Conservation (phyloP, 176 grass and related monocot species). For the Triticum timopheevii region DNA sequence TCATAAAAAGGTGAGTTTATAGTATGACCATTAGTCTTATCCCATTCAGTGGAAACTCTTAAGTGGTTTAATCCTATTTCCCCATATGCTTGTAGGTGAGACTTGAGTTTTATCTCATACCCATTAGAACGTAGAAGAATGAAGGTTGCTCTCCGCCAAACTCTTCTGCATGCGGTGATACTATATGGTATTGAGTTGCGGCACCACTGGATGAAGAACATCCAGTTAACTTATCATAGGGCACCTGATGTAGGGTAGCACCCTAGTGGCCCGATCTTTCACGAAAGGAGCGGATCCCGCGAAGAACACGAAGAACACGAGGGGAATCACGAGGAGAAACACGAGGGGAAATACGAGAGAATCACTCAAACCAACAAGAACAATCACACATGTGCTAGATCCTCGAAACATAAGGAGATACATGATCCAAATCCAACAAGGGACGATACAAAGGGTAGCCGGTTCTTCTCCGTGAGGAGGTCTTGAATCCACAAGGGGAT, state of each 20-base stretch:
- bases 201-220: not conserved
- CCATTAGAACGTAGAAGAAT: not conserved
- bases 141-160: not conserved
- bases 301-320: too few relatives aligned
- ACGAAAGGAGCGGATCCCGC: too few relatives aligned
- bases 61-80: not conserved
- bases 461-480: too few relatives aligned
- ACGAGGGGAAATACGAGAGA: too few relatives aligned
- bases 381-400: too few relatives aligned
- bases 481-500: too few relatives aligned
- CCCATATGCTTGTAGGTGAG: not conserved
- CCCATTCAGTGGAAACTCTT: not conserved
- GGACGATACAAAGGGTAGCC: too few relatives aligned
- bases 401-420: too few relatives aligned
- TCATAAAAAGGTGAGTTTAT: not conserved
- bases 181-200: not conserved
- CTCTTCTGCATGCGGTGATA: not conserved
- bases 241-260: not conserved
- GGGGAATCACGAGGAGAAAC: too few relatives aligned
- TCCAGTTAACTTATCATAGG: not conserved
- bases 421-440: too few relatives aligned
- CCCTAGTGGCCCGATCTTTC: too few relatives aligned
- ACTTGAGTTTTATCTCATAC: not conserved
- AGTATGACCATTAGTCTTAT: not conserved
- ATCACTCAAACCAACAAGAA: too few relatives aligned